Evolutionary conservation across 768 basidiomycete genomes (phyloP).

Genomic region (Coprinopsis marcescibilis): DNA sequence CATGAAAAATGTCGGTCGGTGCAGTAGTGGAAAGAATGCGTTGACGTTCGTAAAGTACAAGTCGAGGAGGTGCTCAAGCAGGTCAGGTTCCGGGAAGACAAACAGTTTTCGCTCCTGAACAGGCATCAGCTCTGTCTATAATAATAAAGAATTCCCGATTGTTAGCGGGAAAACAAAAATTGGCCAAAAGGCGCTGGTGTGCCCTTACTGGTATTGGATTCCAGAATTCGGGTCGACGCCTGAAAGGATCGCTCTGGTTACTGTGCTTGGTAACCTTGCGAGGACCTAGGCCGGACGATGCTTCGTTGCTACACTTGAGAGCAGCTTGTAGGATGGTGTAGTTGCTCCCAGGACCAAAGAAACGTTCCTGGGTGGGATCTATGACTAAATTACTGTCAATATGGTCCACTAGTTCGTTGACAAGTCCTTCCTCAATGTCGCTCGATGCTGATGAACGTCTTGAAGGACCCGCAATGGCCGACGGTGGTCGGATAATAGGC

Average conservation of each 20-base stretch:
- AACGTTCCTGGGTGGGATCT: not conserved
- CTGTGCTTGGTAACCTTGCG: not conserved
- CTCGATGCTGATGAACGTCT: too few relatives aligned
- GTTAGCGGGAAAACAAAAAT: too few relatives aligned
- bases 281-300: not conserved
- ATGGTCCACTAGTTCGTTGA: too few relatives aligned
- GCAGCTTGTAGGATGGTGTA: not conserved
- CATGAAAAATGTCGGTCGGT: slow-evolving; percentile 49
- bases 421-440: too few relatives aligned
- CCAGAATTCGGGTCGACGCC: slow-evolving; percentile 52
- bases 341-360: slow-evolving; percentile 3
- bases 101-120: too few relatives aligned
- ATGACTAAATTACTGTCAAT: not conserved
- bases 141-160: too few relatives aligned
- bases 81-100: slow-evolving; percentile 34
- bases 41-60: slow-evolving; percentile 48
- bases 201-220: slow-evolving; percentile 16
- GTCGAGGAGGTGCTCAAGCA: slow-evolving; percentile 41
- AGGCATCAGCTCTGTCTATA: too few relatives aligned
- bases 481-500: too few relatives aligned
- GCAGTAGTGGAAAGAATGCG: slow-evolving; percentile 45
- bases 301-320: not conserved
- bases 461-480: too few relatives aligned
- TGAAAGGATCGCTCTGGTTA: too few relatives aligned
- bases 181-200: slow-evolving; percentile 23